Evolutionary conservation across 2,329 filamentous ascomycete species (phyloP).

Genomic region (Cytospora chrysosperma): DNA sequence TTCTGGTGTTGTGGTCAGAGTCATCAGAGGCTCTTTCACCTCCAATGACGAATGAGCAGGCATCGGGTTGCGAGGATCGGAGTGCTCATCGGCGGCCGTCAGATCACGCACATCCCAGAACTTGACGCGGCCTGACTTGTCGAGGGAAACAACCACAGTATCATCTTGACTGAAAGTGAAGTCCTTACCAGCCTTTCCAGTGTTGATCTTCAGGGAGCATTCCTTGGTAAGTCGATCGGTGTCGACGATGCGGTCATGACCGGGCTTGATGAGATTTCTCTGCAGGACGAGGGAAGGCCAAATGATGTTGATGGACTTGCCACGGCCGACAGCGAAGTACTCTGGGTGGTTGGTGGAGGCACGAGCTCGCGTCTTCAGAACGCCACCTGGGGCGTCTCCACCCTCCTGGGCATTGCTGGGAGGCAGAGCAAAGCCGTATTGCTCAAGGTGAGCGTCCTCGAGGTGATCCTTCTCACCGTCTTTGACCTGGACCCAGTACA

Average conservation of each 20-base stretch:
- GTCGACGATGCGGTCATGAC: slow-evolving; percentile 70
- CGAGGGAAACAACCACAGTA: slow-evolving; percentile 87
- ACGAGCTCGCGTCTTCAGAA: slow-evolving; percentile 92
- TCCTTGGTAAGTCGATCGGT: slow-evolving; percentile 85
- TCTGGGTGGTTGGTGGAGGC: slow-evolving; percentile 86
- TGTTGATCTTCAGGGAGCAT: slow-evolving; percentile 89
- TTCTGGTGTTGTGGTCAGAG: slow-evolving; percentile 80
- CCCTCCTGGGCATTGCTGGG: slow-evolving; percentile 84
- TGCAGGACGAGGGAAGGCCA: slow-evolving; percentile 64
- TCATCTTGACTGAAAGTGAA: slow-evolving; percentile 98
- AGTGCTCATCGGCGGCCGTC: slow-evolving; percentile 53
- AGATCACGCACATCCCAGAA: slow-evolving; percentile 96
- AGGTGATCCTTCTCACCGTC: slow-evolving; percentile 77
- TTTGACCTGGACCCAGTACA: slow-evolving; percentile 90
- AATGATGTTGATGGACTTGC: slow-evolving; percentile 93
- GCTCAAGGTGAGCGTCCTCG: slow-evolving; percentile 75
- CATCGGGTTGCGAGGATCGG: slow-evolving; percentile 50
- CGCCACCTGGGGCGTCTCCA: slow-evolving; percentile 77
- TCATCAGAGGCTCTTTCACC: slow-evolving; percentile 82
- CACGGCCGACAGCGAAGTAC: slow-evolving; percentile 91
- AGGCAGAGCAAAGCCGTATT: slow-evolving; percentile 84
- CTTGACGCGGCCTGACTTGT: slow-evolving; percentile 93
- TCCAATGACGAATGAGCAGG: slow-evolving; percentile 64
- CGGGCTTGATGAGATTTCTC: slow-evolving; percentile 62
- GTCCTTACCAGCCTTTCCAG: slow-evolving; percentile 96